Base-by-base conservation (phyloP, 805 yeast species). In the Ogataea paradorogensis region DNA sequence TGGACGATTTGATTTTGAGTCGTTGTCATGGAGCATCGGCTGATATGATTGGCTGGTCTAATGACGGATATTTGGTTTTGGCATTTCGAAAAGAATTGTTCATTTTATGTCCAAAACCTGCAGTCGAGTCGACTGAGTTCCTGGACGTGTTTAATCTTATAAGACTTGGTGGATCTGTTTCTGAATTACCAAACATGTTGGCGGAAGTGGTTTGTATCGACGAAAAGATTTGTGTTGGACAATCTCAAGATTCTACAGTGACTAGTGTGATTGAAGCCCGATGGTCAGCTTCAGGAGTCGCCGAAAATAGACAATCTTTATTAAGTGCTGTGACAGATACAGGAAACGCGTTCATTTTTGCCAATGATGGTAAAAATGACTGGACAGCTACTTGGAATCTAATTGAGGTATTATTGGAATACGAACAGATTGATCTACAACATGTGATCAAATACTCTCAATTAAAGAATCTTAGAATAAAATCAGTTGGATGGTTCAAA, bases 241-340 rank as follows among this genome's bases (percentile, higher is more conserved):
- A 52, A 30, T 35, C 33, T 4, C 49, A 45, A 25, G 49, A 46
- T n/a, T 3, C 40, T 1, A 26, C 37, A 8, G 29, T 24, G 31
- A 48, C 32, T 28, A 42, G 42, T 21, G 39, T 51, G 4, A 35
- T 45, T n/a, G 46, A 47, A 24, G 35, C 47, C 2, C 28, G 35
- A 7, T 56, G 59, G 59, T 50, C 58, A 8, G 37, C 57, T 1
- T 43, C 46, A 2, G 54, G 55, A 10, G 44, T 46, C 4, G 35
- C 47, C n/a, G n/a, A 20, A 9, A 38, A 32, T 18, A 35, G 33
- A 21, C 44, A 46, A 18, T 44, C 50, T 11, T 26, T 46, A 2
- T 21, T 56, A 11, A 41, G 49, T 7, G 33, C 50, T 1, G 48
- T 54, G 16, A 48, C 54, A 7, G 50, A 55, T 24, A 49, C 45